Base-by-base conservation (phyloP, 495 filamentous ascomycete species). In the Podospora pseudocomata region DNA sequence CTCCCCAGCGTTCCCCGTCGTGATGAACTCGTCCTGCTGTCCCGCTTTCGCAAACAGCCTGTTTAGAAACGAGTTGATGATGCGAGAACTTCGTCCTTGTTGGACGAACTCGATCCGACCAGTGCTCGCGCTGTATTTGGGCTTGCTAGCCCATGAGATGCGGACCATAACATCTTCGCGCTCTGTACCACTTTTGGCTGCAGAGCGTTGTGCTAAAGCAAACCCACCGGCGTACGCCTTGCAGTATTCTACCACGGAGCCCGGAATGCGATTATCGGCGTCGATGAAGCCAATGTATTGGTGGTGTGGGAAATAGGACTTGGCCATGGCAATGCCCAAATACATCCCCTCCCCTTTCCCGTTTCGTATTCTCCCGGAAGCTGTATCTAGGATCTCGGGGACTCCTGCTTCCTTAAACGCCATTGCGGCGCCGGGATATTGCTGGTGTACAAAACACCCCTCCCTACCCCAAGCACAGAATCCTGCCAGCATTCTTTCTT, bases 341-440 rank as follows among this genome's bases (percentile, higher is more conserved):
- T 77, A 59, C 73, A 78, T 78, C 54, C 73, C 76, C 70, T 78
- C 76, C 5, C 76, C 76, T 67, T 78, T 78, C 44, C 76, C 76
- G 57, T 75, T 67, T 55, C 68, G 65, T 64, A 77, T 69, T 56
- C 19, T 62, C 13, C 62, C 66, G 49, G 60, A 57, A 1, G 16
- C 23, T 7, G 44, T 18, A 57, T 62, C 63, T 32, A 73, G 3
- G 4, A 74, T 30, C 53, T 69, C 62, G 4, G 66, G 15, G 61
- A 77, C 67, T 34, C 73, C 74, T 15, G 69, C 39, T 0, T 53
- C 64, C 0, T 44, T 23, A n/a, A 78, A 65, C 2, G 74, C 73
- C 0, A 59, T 28, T 15, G 73, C 73, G 0, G 72, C 74, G 4
- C 56, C 66, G n/a, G 26, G 18, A 57, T 78, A 73, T 15, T 71